Conservation (phyloP, 768 basidiomycete genomes). For the Boletus vermiculosoides region DNA sequence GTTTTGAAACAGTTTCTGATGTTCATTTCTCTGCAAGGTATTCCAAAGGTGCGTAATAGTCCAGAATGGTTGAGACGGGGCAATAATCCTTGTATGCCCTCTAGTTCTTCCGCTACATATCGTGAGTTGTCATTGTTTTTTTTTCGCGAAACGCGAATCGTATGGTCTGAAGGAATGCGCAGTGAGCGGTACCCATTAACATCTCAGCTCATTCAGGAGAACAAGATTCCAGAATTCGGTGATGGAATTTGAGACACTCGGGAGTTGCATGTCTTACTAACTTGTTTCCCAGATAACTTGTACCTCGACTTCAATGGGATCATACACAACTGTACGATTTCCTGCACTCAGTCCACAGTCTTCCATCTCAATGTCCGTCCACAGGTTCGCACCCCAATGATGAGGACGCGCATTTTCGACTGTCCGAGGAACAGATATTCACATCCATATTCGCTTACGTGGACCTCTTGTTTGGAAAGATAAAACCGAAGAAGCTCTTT, state of each 20-base stretch:
- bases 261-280: constrained; percentile 7
- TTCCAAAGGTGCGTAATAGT: constrained; percentile 56
- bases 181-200: constrained; percentile 98
- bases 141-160: not conserved
- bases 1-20: not conserved
- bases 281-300: constrained; percentile 62
- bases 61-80: not conserved
- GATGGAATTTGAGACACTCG: constrained; percentile 18
- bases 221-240: constrained; percentile 99
- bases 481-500: constrained; percentile 96
- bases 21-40: constrained; percentile 37
- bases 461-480: constrained; percentile 93
- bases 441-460: constrained; percentile 97
- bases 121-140: constrained; percentile 47
- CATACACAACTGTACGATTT: constrained; percentile 71
- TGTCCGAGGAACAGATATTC: constrained; percentile 97
- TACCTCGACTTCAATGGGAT: constrained; percentile 96
- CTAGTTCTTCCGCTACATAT: constrained; percentile 96
- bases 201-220: constrained; percentile 96
- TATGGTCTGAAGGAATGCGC: constrained; percentile 14
- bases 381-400: constrained; percentile 94
- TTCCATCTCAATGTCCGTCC: not conserved
- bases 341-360: not conserved
- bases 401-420: constrained; percentile 90
- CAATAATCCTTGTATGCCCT: constrained; percentile 8